A percentile compares a stretch with the other conserved stretches of the same genome.
Evolutionary conservation across 495 filamentous ascomycete genomes (phyloP).

Genomic region (Daldinia grandis): DNA sequence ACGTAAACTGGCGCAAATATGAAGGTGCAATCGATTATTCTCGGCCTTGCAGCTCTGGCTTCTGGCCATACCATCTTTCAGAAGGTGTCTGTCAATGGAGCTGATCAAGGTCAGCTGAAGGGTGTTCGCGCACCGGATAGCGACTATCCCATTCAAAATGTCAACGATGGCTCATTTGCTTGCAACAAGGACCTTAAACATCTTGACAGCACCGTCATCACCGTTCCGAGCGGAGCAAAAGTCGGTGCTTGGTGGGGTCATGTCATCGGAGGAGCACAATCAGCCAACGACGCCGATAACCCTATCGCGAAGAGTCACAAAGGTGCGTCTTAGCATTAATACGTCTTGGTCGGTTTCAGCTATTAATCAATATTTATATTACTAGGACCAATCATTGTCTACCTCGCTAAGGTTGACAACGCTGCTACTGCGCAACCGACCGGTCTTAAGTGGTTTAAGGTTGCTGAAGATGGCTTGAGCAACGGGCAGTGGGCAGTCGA

Average conservation of each 20-base stretch:
- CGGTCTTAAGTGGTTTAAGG: constrained; percentile 56
- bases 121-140: constrained; percentile 60
- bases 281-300: constrained; percentile 57
- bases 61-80: constrained; percentile 50
- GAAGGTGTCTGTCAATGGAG: constrained; percentile 60
- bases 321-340: constrained; percentile 36
- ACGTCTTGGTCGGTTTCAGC: not conserved
- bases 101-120: constrained; percentile 60
- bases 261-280: constrained; percentile 56
- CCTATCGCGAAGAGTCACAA: constrained; percentile 59
- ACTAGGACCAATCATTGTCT: constrained; percentile 56
- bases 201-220: constrained; percentile 54
- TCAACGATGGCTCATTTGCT: constrained; percentile 50
- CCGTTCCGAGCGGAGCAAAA: constrained; percentile 55
- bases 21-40: constrained; percentile 38
- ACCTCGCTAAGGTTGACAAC: constrained; percentile 60
- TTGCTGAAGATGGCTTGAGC: constrained; percentile 53
- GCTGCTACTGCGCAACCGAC: constrained; percentile 52
- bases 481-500: constrained; percentile 56
- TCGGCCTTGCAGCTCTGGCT: constrained; percentile 29
- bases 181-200: constrained; percentile 51
- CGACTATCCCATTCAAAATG: constrained; percentile 54
- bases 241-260: constrained; percentile 62
- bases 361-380: not conserved
- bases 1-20: constrained; percentile 10